Evolutionary conservation across 2,329 filamentous ascomycete genomes (phyloP).

Genomic region (Cercospora brassicicola): DNA sequence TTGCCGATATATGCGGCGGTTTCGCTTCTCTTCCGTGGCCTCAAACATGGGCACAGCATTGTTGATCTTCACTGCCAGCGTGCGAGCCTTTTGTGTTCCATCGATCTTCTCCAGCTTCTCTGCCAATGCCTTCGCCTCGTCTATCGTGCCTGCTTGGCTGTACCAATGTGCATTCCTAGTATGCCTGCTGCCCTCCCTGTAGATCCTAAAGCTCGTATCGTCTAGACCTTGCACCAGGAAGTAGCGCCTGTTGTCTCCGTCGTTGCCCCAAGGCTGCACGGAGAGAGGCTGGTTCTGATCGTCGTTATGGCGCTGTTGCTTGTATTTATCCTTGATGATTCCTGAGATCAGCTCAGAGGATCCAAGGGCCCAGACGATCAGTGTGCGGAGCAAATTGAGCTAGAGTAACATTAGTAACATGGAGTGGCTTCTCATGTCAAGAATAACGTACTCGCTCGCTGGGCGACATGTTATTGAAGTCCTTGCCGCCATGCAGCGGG

Average conservation of each 20-base stretch:
- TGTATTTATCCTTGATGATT: constrained; percentile 84
- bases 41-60: constrained; percentile 86
- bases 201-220: constrained; percentile 90
- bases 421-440: not conserved
- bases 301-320: constrained; percentile 76
- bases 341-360: constrained; percentile 80
- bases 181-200: constrained; percentile 85
- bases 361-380: constrained; percentile 84
- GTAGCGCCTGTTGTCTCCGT: constrained; percentile 88
- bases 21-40: constrained; percentile 93
- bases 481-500: constrained; percentile 75
- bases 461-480: constrained; percentile 79
- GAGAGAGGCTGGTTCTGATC: constrained; percentile 82
- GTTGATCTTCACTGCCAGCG: constrained; percentile 73
- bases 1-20: constrained; percentile 85
- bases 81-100: constrained; percentile 75
- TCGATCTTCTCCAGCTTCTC: constrained; percentile 75
- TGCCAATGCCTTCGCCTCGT: constrained; percentile 74
- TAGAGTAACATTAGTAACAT: constrained; percentile 45
- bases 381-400: constrained; percentile 78
- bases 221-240: constrained; percentile 92
- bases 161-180: constrained; percentile 76
- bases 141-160: constrained; percentile 86
- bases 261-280: constrained; percentile 85
- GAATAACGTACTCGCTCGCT: constrained; percentile 68